These are phyloP conservation scores for Coleophoma crateriformis DNA, from an alignment of 2,329 filamentous ascomycete species.

Conservation along the genomic window DNA sequence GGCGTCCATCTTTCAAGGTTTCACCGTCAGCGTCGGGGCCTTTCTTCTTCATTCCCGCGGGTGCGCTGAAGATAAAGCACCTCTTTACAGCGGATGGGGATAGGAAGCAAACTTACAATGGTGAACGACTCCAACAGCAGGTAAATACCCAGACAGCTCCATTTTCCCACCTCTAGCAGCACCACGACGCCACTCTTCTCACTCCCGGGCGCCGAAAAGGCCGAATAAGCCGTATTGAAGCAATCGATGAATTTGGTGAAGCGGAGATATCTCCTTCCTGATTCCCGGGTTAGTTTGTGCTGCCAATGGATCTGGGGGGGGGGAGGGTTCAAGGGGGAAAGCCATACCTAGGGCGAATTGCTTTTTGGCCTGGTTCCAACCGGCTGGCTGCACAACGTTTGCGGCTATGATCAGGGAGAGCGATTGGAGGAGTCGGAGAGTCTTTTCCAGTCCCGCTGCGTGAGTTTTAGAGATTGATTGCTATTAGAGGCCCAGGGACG, in stretches of 20 bases:
- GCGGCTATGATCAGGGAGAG: conserved; percentile 41
- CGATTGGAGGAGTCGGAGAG: conserved; percentile 52
- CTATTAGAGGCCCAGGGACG: neutral
- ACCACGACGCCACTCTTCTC: conserved; percentile 28
- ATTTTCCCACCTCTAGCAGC: conserved; percentile 49
- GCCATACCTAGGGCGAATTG: conserved; percentile 36
- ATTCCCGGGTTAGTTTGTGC: neutral
- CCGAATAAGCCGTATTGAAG: conserved; percentile 44
- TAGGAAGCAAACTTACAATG: conserved; percentile 40
- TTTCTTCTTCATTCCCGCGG: conserved; percentile 24
- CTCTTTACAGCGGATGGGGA: no score
- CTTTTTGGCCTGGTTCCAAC: conserved; percentile 30
- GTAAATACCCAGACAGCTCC: conserved; percentile 60
- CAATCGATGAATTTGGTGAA: conserved; percentile 63
- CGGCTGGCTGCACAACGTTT: conserved; percentile 34
- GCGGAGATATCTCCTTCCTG: conserved; percentile 58
- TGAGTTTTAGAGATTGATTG: neutral
- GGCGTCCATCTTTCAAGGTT: conserved; percentile 29
- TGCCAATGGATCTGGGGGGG: neutral
- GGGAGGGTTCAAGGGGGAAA: no score
- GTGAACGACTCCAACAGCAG: conserved; percentile 61
- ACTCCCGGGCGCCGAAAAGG: conserved; percentile 25
- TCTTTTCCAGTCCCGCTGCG: conserved; percentile 54
- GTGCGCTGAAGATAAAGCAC: neutral
- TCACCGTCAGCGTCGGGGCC: neutral